Evolutionary conservation across 176 grass and related monocot genomes (phyloP), one percentile per base, ranked within the genome.

Genomic region (Musa beccarii): DNA sequence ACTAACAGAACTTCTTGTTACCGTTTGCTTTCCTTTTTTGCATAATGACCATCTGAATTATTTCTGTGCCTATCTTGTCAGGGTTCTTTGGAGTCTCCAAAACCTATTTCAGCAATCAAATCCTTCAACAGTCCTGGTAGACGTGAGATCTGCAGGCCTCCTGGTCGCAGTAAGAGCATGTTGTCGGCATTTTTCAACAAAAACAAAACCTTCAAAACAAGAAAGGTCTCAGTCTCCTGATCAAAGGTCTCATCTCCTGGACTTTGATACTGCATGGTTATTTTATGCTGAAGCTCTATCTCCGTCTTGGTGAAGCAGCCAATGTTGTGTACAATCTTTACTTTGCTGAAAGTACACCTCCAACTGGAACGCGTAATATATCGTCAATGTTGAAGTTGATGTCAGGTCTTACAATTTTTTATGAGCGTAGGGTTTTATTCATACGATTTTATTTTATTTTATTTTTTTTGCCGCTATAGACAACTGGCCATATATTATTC

Each of bases 151-250:
- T 85, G 85, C 66, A 85, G 83, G 85, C 78, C 86, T 68, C 90
- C 88, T 0, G 74, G 81, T 59, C 80, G 88, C 76, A 92, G 85
- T 43, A 94, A 87, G 68, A 94, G 83, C 69, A 79, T 99, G 91
- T 43, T 94, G 54, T 89, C 91, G 23, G 83, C 89, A 69, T 88
- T 99, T 55, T 99, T 99, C 80, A 84, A 85, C 61, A 94, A 91
- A 71, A 79, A 82, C 84, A 92, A 76, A 83, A 83, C 84, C n/a
- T 82, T 54, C 59, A 99, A 92, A 77, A 68, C 80, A 69, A 94
- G 91, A 80, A 94, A 92, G 52, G 78, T 88, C 23, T 84, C 82
- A 13, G 80, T 87, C 43, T 80, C 79, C 53, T 99, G 87, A 93
- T 89, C 52, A 64, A 53, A 28, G 26, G 1, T 28, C 26, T 28